Conservation (phyloP, 2,329 filamentous ascomycete species). For the Epichloe brachyelytri region DNA sequence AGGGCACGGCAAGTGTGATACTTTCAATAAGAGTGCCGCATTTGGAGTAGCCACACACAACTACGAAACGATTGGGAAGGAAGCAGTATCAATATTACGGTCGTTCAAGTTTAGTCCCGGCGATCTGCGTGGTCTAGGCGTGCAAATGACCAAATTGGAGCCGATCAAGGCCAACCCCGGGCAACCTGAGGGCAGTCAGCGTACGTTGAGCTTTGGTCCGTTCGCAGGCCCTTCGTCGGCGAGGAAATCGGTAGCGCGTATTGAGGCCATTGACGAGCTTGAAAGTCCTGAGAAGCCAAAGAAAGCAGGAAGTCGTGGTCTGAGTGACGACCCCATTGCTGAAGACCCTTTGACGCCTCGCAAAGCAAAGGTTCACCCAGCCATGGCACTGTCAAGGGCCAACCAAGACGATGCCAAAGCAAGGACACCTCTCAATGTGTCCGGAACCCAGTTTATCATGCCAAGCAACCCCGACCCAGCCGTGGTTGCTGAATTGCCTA, state of each 20-base stretch:
- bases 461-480: slow-evolving; percentile 69
- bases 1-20: slow-evolving; percentile 90
- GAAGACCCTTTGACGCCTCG: slow-evolving; percentile 41
- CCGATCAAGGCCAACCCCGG: slow-evolving; percentile 47
- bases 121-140: slow-evolving; percentile 80
- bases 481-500: slow-evolving; percentile 73
- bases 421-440: slow-evolving; percentile 59
- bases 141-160: slow-evolving; percentile 90
- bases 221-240: slow-evolving; percentile 26
- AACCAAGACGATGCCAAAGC: slow-evolving; percentile 39
- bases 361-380: slow-evolving; percentile 41
- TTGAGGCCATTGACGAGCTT: slow-evolving; percentile 39
- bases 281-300: slow-evolving; percentile 23
- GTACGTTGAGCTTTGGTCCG: slow-evolving; percentile 58
- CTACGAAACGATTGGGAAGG: slow-evolving; percentile 57
- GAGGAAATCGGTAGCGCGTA: slow-evolving; percentile 24
- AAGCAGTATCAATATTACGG: slow-evolving; percentile 73
- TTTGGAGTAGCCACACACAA: slow-evolving; percentile 79
- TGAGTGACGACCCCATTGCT: slow-evolving; percentile 37
- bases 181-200: slow-evolving; percentile 59
- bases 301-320: slow-evolving; percentile 15
- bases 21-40: slow-evolving; percentile 73
- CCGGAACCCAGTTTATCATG: slow-evolving; percentile 84
- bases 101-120: slow-evolving; percentile 77
- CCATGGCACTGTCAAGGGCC: slow-evolving; percentile 36